Base-by-base conservation (phyloP, 2,329 filamentous ascomycete species). In the Paecilomyces sp. region DNA sequence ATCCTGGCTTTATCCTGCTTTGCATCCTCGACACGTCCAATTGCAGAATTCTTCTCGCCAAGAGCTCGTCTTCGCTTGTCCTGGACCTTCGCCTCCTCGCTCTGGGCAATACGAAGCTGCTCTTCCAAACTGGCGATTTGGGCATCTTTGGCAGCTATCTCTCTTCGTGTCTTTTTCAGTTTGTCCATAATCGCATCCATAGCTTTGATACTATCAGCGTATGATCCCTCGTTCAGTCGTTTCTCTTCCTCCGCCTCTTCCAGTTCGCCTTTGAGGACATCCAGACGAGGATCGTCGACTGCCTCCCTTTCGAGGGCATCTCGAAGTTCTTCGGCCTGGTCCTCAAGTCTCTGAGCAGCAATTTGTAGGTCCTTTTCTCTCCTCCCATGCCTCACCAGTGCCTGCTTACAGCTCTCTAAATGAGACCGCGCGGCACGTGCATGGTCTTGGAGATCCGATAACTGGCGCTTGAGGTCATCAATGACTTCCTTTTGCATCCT, bases 271-370 rank as follows among this genome's bases (percentile, higher is more conserved):
- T 82, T 82, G 1, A 91, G 77, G 12, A 77, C 76, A 54, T 86
- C 82, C 0, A 93, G 77, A 57, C 82, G 81, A 55, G 84, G 87
- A 68, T 91, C 90, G 58, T 86, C 84, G 2, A 88, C 79, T 56
- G 74, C 77, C 59, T 84, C 81, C 58, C 76, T 77, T 22, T 85
- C 83, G 52, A 87, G 77, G 12, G 83, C 87, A 61, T 89, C 81
- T 62, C 91, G 86, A 47, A 95, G 80, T 53, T 85, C 84, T 58
- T 85, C 83, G 33, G 89, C 80, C 6, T 80, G 77, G 57, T 88
- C 85, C 57, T 88, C 83, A 6, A 86, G 83, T 57, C 78, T 75
- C 62, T 91, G 87, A 34, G 82, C 70, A 2, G 81, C 75, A 47
- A 84, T 74, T 60, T 82, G 81, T 15, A 91, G 73, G n/a, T 77